These are phyloP conservation scores for Globisporangium nagaii DNA, from an alignment of 352 stramenopile species.

Conservation along the genomic window DNA sequence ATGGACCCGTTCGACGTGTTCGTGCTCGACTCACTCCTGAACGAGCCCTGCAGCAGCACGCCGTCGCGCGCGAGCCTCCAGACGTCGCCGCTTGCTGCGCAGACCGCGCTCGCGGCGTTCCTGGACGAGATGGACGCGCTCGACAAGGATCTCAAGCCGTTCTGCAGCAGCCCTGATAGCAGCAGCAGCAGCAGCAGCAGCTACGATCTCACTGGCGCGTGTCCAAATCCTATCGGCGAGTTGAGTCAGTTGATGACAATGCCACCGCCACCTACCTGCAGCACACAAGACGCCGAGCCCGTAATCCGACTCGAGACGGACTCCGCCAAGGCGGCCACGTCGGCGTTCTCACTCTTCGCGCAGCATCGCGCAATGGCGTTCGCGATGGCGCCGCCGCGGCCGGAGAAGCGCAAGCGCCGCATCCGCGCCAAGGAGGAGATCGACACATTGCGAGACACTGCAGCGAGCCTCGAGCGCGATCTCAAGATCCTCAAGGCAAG, in stretches of 20 bases:
- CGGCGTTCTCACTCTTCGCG: conserved; percentile 5
- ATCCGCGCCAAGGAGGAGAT: conserved; percentile 8
- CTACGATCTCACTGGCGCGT: neutral
- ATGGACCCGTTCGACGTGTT: conserved; percentile 5
- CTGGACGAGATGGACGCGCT: conserved; percentile 7
- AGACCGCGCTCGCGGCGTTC: conserved; percentile 5
- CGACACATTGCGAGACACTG: conserved; percentile 1
- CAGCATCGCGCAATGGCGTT: conserved; percentile 2
- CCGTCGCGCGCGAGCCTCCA: neutral
- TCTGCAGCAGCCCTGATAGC: neutral
- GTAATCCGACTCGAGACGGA: neutral
- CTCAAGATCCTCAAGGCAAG: neutral
- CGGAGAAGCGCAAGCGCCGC: conserved; percentile 4
- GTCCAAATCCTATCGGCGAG: no score
- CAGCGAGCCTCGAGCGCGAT: neutral
- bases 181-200: neutral
- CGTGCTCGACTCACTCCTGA: conserved; percentile 2
- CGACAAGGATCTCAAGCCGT: neutral
- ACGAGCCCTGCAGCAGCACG: no score
- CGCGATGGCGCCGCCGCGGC: neutral
- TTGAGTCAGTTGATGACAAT: no score
- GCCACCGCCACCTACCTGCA: no score
- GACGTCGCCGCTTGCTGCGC: neutral
- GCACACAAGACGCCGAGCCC: neutral
- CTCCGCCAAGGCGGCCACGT: neutral